Conservation (phyloP, 768 basidiomycete genomes). For the Neoboletus subvelutipes region DNA sequence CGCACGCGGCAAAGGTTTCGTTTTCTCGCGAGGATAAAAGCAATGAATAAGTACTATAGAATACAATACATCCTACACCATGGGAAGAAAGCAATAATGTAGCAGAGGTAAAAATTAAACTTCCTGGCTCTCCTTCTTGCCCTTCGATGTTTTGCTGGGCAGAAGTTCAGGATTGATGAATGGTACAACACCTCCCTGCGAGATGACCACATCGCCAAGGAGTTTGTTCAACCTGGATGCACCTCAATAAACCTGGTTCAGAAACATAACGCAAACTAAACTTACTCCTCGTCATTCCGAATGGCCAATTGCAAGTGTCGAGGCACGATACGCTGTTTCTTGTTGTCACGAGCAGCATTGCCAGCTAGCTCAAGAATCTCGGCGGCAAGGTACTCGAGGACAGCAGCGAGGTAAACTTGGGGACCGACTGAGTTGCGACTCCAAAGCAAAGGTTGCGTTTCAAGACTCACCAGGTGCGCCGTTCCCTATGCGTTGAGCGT, state of each 20-base stretch:
- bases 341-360: constrained; percentile 54
- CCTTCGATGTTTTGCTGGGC: constrained; percentile 52
- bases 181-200: constrained; percentile 60
- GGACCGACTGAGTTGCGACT: not conserved
- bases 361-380: constrained; percentile 66
- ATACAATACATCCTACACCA: constrained; percentile 34
- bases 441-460: too few species aligned
- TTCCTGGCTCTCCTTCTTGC: constrained; percentile 52
- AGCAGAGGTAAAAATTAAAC: constrained; percentile 31
- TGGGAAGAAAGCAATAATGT: constrained; percentile 18
- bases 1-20: not conserved
- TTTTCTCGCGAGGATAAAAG: not conserved
- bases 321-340: constrained; percentile 63
- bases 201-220: constrained; percentile 53
- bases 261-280: not conserved
- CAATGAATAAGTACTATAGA: constrained; percentile 32
- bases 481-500: constrained; percentile 54
- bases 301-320: constrained; percentile 66
- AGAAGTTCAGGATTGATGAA: constrained; percentile 52
- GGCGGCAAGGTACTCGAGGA: constrained; percentile 60
- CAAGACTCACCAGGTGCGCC: constrained; percentile 44
- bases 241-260: not conserved
- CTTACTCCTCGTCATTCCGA: constrained; percentile 57
- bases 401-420: constrained; percentile 59
- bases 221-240: constrained; percentile 36